Conservation (phyloP, 148 eudicot genomes). For the Nepenthes gracilis region DNA sequence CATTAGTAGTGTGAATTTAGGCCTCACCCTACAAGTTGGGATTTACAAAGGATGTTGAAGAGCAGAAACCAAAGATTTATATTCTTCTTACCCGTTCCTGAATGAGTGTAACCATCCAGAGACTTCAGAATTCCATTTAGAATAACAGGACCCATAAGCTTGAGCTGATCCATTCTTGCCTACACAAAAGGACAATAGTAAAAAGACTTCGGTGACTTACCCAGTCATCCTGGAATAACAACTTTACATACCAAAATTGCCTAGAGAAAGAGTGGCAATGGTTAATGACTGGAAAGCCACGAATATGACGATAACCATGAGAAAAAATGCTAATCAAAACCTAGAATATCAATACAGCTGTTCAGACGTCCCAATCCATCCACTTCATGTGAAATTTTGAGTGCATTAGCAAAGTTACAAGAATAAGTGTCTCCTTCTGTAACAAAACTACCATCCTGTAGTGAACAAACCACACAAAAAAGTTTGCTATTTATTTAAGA, state of each 20-base stretch:
- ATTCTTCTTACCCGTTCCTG: conserved; percentile 49
- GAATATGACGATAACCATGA: no score
- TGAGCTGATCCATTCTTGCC: conserved; percentile 84
- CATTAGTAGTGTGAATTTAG: conserved; percentile 5
- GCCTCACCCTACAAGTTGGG: not conserved
- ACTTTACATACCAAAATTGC: no score
- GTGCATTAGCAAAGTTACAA: no score
- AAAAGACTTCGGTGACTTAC: not conserved
- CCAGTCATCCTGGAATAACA: no score
- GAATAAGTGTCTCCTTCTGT: no score
- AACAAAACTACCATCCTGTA: no score
- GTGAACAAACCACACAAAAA: no score
- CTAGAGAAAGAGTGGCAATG: not conserved
- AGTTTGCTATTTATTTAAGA: no score
- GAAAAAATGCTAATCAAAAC: no score
- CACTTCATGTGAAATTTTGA: no score
- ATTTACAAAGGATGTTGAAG: not conserved
- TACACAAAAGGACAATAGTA: conserved; percentile 17
- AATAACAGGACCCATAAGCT: conserved; percentile 90
- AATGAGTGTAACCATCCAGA: conserved; percentile 45
- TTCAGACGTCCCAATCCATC: no score
- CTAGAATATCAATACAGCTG: no score
- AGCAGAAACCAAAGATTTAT: not conserved
- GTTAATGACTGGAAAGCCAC: not conserved
- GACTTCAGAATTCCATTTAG: conserved; percentile 76